Evolutionary conservation across 805 yeast genomes (phyloP), one percentile per base, ranked within the genome.

Genomic region (Candida boidinii): DNA sequence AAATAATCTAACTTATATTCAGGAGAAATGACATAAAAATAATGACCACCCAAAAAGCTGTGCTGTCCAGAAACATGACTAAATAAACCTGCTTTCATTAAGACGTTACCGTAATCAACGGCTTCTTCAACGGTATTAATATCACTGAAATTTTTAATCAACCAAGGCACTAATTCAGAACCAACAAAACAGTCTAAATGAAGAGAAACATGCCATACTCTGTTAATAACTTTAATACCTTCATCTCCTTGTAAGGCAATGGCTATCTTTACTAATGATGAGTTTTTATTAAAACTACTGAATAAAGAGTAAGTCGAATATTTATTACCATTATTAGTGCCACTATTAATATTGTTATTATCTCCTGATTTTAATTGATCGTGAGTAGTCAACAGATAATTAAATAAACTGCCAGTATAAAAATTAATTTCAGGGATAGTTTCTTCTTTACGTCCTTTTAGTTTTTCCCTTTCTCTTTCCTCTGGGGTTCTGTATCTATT

Each of bases 41-140:
- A 90, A 48, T 92, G 88, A 0, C 98, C 98, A 58, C 90, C 95
- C 33, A 87, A 57, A 45, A 92, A 85, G 3, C 81, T 75, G 51
- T 90, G 96, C 22, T 90, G 68, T 28, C 73, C 65, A 39, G 82
- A 85, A 15, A 86, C 96, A 48, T 90, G 97, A n/a, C 55, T 63
- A 50, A 90, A 75, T 12, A 90, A 47, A 0, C 82, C 82, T 30
- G 64, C 64, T 7, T 73, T 69, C 94, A 86, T 83, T 27, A 90
- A 57, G 7, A 59, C 51, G 44, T 86, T 88, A 1, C 96, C 98
- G 52, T 65, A 92, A 11, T 61, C 70, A 0, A 79, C 75, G 0
- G 96, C 97, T 13, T 79, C 88, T 18, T 87, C 96, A 39, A 90
- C 61, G 1, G 82, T 75, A 33, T 78, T 76, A 30, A 90, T 78